Evolutionary conservation across 192 early-diverging fungal genomes (phyloP).

Genomic region (Coemansia reversa): DNA sequence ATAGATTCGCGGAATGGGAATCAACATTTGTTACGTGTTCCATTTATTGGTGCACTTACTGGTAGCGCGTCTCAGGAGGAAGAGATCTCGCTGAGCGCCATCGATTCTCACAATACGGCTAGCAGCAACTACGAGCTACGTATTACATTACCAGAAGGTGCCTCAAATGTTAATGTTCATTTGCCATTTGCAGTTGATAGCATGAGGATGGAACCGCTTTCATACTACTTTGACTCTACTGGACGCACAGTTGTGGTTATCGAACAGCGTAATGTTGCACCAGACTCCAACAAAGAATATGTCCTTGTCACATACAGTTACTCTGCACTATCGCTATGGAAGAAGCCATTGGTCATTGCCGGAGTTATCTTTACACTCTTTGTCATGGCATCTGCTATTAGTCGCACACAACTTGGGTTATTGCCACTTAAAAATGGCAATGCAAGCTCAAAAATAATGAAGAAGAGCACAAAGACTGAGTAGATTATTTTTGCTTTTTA

Average conservation of each 20-base stretch:
- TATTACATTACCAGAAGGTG: conserved; percentile 90
- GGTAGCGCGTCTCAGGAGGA: conserved; percentile 66
- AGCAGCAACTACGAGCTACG: conserved; percentile 67
- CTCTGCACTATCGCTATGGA: conserved; percentile 44
- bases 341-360: conserved; percentile 65
- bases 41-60: conserved; percentile 65
- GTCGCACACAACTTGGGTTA: conserved; percentile 59
- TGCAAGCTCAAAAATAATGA: neutral
- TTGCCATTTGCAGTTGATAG: conserved; percentile 64
- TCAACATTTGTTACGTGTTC: conserved; percentile 65
- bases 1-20: conserved; percentile 35
- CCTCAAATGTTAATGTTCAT: conserved; percentile 66
- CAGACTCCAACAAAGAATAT: conserved; percentile 59
- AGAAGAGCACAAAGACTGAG: neutral
- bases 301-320: conserved; percentile 62
- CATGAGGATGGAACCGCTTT: conserved; percentile 54
- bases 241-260: conserved; percentile 83
- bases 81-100: conserved; percentile 67
- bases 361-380: conserved; percentile 57
- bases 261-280: conserved; percentile 67
- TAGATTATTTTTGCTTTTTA: neutral
- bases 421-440: neutral
- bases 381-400: conserved; percentile 56
- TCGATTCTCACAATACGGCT: conserved; percentile 63
- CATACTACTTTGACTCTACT: conserved; percentile 87